phyloP scores from a whole-genome alignment of 805 yeast species.

The Cyberlindnera mycetangii region DNA sequence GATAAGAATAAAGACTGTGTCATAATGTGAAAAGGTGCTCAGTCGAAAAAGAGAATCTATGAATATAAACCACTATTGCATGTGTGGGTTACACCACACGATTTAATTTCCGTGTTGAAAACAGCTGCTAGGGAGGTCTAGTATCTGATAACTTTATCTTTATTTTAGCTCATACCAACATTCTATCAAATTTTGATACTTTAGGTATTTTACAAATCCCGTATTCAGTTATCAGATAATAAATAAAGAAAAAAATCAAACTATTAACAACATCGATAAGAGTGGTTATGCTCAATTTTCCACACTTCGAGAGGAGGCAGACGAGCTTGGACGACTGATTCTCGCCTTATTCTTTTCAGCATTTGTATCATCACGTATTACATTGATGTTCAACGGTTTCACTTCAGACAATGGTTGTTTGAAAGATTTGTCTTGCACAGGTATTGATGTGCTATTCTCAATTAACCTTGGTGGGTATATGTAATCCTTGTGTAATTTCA shows the following conservation, averaged over 20 bases:
- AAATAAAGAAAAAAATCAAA: too few relatives aligned
- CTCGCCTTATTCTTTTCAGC: neutral
- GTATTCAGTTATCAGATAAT: too few relatives aligned
- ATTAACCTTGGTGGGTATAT: slow-evolving; percentile 7
- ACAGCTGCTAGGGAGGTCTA: too few relatives aligned
- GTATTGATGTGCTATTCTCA: neutral
- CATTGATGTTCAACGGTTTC: slow-evolving; percentile 1
- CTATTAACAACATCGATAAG: neutral
- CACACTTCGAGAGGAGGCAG: neutral
- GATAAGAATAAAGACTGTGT: slow-evolving; percentile 23
- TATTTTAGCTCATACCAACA: too few relatives aligned
- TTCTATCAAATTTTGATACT: too few relatives aligned
- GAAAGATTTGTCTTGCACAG: slow-evolving; percentile 1
- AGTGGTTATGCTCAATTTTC: neutral
- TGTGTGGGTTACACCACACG: too few relatives aligned
- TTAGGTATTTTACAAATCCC: too few relatives aligned
- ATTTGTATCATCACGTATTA: slow-evolving; percentile 1
- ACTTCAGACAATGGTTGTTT: slow-evolving; percentile 11
- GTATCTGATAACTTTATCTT: too few relatives aligned
- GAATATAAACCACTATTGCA: neutral
- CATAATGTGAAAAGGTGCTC: slow-evolving; percentile 18
- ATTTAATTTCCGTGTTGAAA: too few relatives aligned
- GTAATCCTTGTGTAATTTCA: slow-evolving; percentile 1
- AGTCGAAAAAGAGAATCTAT: too few relatives aligned
- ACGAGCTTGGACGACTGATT: slow-evolving; percentile 1